Evolutionary conservation across 768 basidiomycete genomes (phyloP), one percentile per base, ranked within the genome.

Genomic region (Lactifluus rugatus): DNA sequence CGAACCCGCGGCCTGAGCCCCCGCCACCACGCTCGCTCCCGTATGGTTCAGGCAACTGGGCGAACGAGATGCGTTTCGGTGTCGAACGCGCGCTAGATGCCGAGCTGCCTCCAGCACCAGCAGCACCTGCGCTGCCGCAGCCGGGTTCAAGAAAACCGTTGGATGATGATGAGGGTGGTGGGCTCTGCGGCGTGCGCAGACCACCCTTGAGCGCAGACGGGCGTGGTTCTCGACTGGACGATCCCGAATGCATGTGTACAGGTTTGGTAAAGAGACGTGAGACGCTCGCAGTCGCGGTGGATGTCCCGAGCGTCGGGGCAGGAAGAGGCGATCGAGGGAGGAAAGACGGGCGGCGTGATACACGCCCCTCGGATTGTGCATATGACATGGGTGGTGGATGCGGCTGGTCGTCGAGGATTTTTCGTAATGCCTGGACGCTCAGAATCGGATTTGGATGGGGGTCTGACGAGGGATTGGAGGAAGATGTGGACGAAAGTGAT

Each of bases 21-120:
- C 51, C 61, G 16, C 57, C 57, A 23, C 57, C 57, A 26, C 57
- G 56, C 55, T 57, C 58, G 59, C 57, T 58, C 31, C 59, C 59
- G 61, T 85, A 83, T 36, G 82, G 79, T 70, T 88, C 87, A 0
- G 87, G 86, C 48, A 85, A 73, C 71, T 83, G 77, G 36, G 86
- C 86, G 62, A 90, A 90, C 60, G 83, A 86, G 44, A 90, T 89
- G n/a, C 82, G 76, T 64, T 86, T 89, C 9, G 87, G 85, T 13
- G 87, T 80, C 72, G 67, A 80, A 70, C 57, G 71, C 58, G 52
- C 78, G 75, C 52, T 82, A 46, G 80, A 77, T 11, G 78, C 66
- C 42, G 75, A 62, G 50, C 76, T 78, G 52, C 67, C 65, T 56
- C n/a, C n/a, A n/a, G n/a, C n/a, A 31, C 28, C 28, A 9, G 66